These are phyloP conservation scores for Cystobasidium slooffiae DNA, from an alignment of 1,284 basidiomycete species.

Conservation along the genomic window DNA sequence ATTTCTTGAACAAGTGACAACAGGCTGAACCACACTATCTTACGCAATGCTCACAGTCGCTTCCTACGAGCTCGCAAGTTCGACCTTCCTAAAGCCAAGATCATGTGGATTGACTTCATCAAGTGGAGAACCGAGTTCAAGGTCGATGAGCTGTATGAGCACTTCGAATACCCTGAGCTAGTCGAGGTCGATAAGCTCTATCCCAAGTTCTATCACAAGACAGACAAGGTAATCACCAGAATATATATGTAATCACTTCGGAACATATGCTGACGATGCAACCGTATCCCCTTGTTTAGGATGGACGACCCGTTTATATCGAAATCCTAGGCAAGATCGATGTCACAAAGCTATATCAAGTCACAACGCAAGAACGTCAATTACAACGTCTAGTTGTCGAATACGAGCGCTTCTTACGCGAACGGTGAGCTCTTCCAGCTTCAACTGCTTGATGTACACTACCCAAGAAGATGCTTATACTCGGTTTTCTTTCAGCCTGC, in stretches of 20 bases:
- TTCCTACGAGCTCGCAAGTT: constrained; percentile 94
- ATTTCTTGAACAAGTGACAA: background rate
- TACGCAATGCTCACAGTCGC: constrained; percentile 47
- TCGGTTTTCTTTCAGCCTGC: too few relatives aligned
- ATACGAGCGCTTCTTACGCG: constrained; percentile 85
- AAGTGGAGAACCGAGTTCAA: constrained; percentile 89
- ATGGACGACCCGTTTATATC: constrained; percentile 94
- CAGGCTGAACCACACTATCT: background rate
- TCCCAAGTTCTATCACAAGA: constrained; percentile 73
- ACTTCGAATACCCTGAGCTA: constrained; percentile 88
- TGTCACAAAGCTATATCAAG: constrained; percentile 76
- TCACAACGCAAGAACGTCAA: constrained; percentile 86
- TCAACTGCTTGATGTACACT: too few relatives aligned
- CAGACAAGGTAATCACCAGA: constrained; percentile 71
- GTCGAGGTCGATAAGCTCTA: constrained; percentile 74
- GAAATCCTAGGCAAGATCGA: constrained; percentile 91
- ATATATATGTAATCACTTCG: background rate
- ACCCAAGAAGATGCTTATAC: too few relatives aligned
- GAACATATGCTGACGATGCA: background rate
- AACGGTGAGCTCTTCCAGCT: constrained; percentile 59
- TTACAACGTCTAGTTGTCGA: constrained; percentile 87
- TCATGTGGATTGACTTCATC: constrained; percentile 82
- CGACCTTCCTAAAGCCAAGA: constrained; percentile 77
- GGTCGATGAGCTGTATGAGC: constrained; percentile 82
- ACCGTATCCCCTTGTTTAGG: constrained; percentile 61